A percentile compares a stretch with the other conserved stretches of the same genome.
These are phyloP conservation scores for Zoysia matrella DNA, from an alignment of 202 grass and related monocot genomes.

Conservation along the genomic window DNA sequence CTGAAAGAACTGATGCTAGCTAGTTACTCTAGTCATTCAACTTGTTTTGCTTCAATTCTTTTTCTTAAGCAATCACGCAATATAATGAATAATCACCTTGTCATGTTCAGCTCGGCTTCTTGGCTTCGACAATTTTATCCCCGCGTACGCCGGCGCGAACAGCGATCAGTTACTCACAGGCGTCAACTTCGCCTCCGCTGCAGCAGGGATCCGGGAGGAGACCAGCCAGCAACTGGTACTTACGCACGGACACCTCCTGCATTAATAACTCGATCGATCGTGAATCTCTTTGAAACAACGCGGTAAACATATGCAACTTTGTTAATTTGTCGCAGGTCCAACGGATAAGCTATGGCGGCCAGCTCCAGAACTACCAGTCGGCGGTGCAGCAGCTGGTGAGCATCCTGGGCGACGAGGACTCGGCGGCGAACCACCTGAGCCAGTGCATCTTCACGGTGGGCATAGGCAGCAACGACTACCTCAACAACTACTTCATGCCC, in stretches of 20 bases:
- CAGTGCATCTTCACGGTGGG: conserved; percentile 85
- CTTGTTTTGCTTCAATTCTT: background rate
- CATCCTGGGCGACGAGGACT: conserved; percentile 72
- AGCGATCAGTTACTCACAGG: too few relatives aligned
- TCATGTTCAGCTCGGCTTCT: conserved; percentile 67
- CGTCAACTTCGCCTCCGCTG: conserved; percentile 89
- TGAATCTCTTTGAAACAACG: background rate
- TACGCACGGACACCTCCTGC: background rate
- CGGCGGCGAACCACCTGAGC: conserved; percentile 74
- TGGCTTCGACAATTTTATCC: conserved; percentile 79
- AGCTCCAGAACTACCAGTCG: conserved; percentile 78
- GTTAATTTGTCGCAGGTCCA: conserved; percentile 39
- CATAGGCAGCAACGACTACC: too few relatives aligned
- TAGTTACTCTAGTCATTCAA: too few relatives aligned
- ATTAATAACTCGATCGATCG: background rate
- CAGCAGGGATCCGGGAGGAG: conserved; percentile 89
- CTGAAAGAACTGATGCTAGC: background rate
- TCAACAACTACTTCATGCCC: too few relatives aligned
- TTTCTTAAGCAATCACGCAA: background rate
- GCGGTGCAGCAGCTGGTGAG: conserved; percentile 69
- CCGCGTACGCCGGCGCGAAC: too few relatives aligned
- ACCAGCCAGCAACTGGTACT: conserved; percentile 82
- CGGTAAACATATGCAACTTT: too few relatives aligned
- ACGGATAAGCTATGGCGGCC: conserved; percentile 65
- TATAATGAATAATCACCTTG: background rate